Percentiles rank a stretch among this genome's conserved stretches.
Conservation (phyloP, 768 basidiomycete species). For the Boletus tylopilopsis region DNA sequence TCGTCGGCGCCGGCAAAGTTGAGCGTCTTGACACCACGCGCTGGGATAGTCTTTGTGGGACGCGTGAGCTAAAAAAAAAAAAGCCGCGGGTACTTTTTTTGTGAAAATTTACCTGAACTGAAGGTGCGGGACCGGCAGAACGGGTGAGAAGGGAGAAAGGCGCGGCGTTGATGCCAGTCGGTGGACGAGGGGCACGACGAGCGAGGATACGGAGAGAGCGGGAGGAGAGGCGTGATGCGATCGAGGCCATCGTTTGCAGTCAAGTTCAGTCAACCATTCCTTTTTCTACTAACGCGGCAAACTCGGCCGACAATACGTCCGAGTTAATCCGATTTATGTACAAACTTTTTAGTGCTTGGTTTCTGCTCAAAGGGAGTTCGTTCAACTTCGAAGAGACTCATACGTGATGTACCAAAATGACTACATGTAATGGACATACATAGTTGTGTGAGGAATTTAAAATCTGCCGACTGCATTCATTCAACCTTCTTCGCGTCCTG, state of each 20-base stretch:
- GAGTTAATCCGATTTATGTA: conserved; percentile 18
- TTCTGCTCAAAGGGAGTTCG: too few relatives aligned
- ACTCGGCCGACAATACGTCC: conserved; percentile 15
- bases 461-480: too few relatives aligned
- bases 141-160: conserved; percentile 68
- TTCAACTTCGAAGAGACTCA: too few relatives aligned
- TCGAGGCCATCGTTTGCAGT: conserved; percentile 48
- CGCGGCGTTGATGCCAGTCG: conserved; percentile 38
- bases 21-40: conserved; percentile 89
- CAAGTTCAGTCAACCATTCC: not conserved
- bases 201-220: conserved; percentile 61
- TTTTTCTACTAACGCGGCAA: conserved; percentile 10
- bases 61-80: conserved; percentile 6
- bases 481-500: conserved; percentile 26
- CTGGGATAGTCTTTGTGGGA: conserved; percentile 37
- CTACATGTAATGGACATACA: too few relatives aligned
- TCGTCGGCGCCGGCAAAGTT: conserved; percentile 95
- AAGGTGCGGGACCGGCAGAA: conserved; percentile 29
- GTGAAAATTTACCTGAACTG: conserved; percentile 29
- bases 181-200: conserved; percentile 57
- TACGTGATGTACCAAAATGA: too few relatives aligned
- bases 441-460: too few relatives aligned
- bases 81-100: conserved; percentile 20
- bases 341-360: too few relatives aligned
- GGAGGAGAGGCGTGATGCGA: conserved; percentile 57